Evolutionary conservation across 345 rosid species (phyloP), one percentile per base, ranked within the genome.

Genomic region (Viola odorata): DNA sequence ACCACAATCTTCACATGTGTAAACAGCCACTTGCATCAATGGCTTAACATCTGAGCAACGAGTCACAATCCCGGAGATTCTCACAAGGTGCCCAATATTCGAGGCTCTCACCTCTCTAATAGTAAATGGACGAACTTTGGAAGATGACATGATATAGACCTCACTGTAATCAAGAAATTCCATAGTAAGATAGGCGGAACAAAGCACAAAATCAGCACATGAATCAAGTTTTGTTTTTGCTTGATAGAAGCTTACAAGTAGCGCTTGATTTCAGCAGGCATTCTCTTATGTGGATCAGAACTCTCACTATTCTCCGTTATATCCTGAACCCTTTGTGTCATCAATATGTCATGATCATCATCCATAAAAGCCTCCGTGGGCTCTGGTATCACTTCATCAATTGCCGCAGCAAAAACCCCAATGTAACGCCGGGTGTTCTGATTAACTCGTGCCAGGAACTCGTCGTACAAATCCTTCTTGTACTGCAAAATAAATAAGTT

Each of bases 11-110:
- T 94, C 99, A 61, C 99, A 94, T 16, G 99, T 90, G 76, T 94
- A 94, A 1, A 94, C 97, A 62, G 99, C 96, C 9, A 94, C 96
- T 48, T 90, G 92, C 97, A 94, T 90, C 66, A 94, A 75, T 58
- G 99, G 97, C 82, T 94, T 94, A 60, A 94, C 99, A 78, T 94
- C 99, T 14, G 99, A 94, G 69, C 99, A 94, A 8, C 97, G 95
- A 11, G 96, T 94, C 61, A 94, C 85, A 80, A 94, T 91, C 57
- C 99, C 99, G 37, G 97, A 83, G 74, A 80, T 85, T 68, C 78
- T 85, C 3, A 94, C 96, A 73, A 94, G 95, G 65, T 90, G 96
- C 23, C 97, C 99, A 69, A 94, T 90, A 60, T 82, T 70, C 44
- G 97, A 88, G 65, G 99, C 95, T 77, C 78, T 94, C 72, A 94